Conservation (phyloP, 225 moss, liverwort and hornwort species). For the Polytrichum formosum region DNA sequence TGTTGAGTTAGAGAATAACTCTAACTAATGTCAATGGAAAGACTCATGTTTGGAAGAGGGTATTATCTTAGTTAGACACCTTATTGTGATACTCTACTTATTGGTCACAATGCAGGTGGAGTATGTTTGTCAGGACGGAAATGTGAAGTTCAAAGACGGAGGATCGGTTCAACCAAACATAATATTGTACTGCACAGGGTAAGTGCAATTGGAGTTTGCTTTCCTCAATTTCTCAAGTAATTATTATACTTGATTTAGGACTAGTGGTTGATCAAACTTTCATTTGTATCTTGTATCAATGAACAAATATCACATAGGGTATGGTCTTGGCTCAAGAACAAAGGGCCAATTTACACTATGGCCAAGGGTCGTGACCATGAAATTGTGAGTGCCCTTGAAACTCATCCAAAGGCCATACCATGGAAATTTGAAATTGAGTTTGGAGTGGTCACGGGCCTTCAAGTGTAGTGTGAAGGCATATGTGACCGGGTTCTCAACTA, state of each 20-base stretch:
- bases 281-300: neutral
- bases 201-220: conserved; percentile 11
- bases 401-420: no score
- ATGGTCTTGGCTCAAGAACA: no score
- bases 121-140: conserved; percentile 61
- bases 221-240: neutral
- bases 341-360: no score
- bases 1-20: neutral
- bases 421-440: no score
- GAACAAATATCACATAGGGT: no score
- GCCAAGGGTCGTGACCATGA: no score
- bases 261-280: neutral
- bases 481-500: no score
- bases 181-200: conserved; percentile 90
- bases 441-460: no score
- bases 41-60: neutral
- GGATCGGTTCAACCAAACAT: conserved; percentile 47
- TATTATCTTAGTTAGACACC: neutral
- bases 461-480: no score
- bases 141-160: conserved; percentile 68
- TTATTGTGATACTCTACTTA: no score
- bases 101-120: conserved; percentile 44
- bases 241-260: neutral
- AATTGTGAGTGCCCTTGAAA: no score
- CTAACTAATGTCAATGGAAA: neutral